Evolutionary conservation across 2,329 filamentous ascomycete species (phyloP).

Genomic region (Botrytis medusae): DNA sequence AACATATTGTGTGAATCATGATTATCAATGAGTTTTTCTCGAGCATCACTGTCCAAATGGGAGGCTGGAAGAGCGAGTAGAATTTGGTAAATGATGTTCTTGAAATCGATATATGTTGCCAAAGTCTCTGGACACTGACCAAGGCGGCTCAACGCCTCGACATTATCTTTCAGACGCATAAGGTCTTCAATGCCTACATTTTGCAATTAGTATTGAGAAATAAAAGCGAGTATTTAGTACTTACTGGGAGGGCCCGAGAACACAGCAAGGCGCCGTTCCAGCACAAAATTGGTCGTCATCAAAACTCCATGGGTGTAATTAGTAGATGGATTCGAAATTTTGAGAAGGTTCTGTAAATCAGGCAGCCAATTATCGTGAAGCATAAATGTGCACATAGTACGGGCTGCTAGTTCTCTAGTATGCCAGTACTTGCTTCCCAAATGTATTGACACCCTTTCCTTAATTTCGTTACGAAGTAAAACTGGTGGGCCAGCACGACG

Average conservation of each 20-base stretch:
- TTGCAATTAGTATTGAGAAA: constrained; percentile 6
- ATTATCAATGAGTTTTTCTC: background rate
- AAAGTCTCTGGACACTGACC: constrained; percentile 26
- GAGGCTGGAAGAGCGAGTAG: background rate
- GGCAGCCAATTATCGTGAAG: constrained; percentile 52
- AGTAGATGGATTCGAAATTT: constrained; percentile 40
- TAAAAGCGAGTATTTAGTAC: constrained; percentile 25
- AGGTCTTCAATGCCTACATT: constrained; percentile 5
- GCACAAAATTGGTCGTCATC: constrained; percentile 54
- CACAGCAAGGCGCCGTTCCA: constrained; percentile 54
- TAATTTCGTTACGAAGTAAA: constrained; percentile 54
- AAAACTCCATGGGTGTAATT: constrained; percentile 61
- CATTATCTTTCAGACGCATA: constrained; percentile 3
- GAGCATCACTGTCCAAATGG: background rate
- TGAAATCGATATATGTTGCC: constrained; percentile 41
- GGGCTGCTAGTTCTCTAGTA: constrained; percentile 75
- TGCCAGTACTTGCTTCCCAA: constrained; percentile 74
- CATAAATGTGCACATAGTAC: constrained; percentile 66
- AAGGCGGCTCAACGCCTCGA: background rate
- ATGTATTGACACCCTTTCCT: constrained; percentile 59
- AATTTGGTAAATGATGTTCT: constrained; percentile 34
- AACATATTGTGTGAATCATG: background rate
- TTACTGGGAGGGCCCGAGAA: constrained; percentile 47
- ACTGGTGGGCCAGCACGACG: constrained; percentile 68
- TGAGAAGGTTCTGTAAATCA: constrained; percentile 40